Percentiles rank a stretch among this genome's conserved stretches.
Conservation (phyloP, 306 rosid genomes). For the Quercus glauca region DNA sequence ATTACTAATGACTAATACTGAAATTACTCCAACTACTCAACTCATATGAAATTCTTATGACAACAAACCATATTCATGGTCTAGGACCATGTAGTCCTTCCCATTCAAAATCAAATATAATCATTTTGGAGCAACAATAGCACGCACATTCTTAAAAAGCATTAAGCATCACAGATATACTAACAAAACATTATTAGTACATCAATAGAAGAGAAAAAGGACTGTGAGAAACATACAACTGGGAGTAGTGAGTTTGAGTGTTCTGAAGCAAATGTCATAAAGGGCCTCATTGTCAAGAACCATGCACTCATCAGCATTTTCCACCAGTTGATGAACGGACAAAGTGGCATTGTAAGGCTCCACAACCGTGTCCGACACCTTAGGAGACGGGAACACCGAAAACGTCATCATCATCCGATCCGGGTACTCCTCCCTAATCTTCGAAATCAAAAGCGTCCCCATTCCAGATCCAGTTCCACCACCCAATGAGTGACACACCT, state of each 20-base stretch:
- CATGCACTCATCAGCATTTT: constrained; percentile 46
- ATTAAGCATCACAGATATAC: no score
- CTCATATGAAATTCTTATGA: no score
- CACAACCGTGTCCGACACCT: constrained; percentile 47
- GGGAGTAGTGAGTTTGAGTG: constrained; percentile 43
- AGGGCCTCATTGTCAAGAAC: constrained; percentile 46
- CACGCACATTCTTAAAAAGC: no score
- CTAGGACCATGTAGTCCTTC: no score
- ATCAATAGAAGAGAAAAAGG: no score
- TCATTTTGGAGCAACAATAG: no score
- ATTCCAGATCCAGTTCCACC: constrained; percentile 52
- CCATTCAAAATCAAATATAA: no score
- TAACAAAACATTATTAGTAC: no score
- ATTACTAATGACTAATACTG: no score
- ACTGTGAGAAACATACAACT: constrained; percentile 27
- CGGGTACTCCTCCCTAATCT: constrained; percentile 46
- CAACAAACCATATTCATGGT: no score
- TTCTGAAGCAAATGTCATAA: constrained; percentile 41
- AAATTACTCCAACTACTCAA: no score
- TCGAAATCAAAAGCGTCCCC: constrained; percentile 47
- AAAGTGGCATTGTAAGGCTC: constrained; percentile 46
- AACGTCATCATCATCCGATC: constrained; percentile 47
- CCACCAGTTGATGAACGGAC: constrained; percentile 47
- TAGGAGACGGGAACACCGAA: constrained; percentile 46
- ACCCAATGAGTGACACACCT: constrained; percentile 47